Evolutionary conservation across 2,329 filamentous ascomycete species (phyloP), one percentile per base, ranked within the genome.

Genomic region (Boeremia lycopersici): DNA sequence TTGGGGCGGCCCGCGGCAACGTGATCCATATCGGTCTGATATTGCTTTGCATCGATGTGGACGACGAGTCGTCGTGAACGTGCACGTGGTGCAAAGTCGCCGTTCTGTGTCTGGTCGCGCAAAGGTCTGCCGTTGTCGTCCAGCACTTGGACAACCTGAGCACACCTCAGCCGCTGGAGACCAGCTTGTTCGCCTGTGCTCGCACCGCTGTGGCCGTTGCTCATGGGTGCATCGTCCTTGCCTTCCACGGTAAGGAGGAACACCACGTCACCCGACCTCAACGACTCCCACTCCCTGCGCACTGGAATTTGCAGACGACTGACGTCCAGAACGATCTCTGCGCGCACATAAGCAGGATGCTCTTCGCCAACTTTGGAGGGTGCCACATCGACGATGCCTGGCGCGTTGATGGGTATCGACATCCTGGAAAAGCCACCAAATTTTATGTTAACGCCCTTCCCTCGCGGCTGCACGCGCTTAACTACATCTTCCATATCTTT

Each of bases 351-450:
- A 2, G 92, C 89, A n/a, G 92, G 93, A 47, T 88, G 86, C 35
- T 88, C 83, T 43, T 93, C 88, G 12, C 95, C 95, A 48, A 99
- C 92, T 33, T 87, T 84, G 7, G 95, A 84, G 0, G 91, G 91
- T 3, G 89, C 86, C 23, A 93, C 89, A 68, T 99, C 93, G 28
- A 97, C 81, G 42, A 99, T 90, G 65, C 91, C 88, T 59, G 92
- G 90, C 67, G 91, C 95, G 15, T 86, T 82, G 55, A 97, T 95
- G 0, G 91, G 88, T 48, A 98, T 81, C 2, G 92, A 93, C 93
- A 98, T 96, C 66, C 87, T 91, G 2, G 93, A 96, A 65, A 90
- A 92, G 0, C 95, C 93, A 11, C 88, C 82, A 69, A 98, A 98
- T 5, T 78, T 81, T 0, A 81, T 77, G 34, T 84, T 88, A 59